These are phyloP conservation scores for Acorus calamus DNA, from an alignment of 106 monocot species.

Conservation along the genomic window DNA sequence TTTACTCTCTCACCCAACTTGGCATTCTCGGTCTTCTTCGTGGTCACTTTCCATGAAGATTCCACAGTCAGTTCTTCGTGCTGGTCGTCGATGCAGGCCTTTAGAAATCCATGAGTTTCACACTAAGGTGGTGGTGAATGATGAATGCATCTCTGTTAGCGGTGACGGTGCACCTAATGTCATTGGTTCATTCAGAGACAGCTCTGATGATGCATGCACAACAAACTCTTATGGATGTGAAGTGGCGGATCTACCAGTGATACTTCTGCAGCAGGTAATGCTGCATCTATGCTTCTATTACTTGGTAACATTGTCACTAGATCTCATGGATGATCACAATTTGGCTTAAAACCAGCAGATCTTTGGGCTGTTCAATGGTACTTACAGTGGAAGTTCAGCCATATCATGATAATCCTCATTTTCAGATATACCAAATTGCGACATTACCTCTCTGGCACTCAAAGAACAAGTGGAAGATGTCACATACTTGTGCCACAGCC, in stretches of 20 bases:
- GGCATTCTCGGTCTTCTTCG: constrained; percentile 89
- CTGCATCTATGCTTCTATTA: not conserved
- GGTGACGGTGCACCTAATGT: constrained; percentile 64
- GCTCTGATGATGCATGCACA: constrained; percentile 10
- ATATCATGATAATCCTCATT: too few relatives aligned
- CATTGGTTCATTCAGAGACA: constrained; percentile 48
- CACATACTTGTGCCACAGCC: too few relatives aligned
- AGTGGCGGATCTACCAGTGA: constrained; percentile 67
- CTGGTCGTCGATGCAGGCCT: constrained; percentile 20
- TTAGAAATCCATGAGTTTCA: constrained; percentile 30
- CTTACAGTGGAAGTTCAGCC: too few relatives aligned
- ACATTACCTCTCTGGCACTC: too few relatives aligned
- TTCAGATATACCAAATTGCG: too few relatives aligned
- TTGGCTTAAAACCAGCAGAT: too few relatives aligned
- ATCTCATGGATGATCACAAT: too few relatives aligned
- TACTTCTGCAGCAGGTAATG: constrained; percentile 86
- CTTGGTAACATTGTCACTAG: too few relatives aligned
- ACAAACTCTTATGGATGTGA: constrained; percentile 64
- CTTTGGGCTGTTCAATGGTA: too few relatives aligned
- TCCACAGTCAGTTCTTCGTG: constrained; percentile 46
- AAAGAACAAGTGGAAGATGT: too few relatives aligned
- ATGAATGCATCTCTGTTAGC: constrained; percentile 70
- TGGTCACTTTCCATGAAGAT: constrained; percentile 82
- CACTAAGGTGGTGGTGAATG: constrained; percentile 71
- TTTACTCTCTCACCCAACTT: constrained; percentile 67